A percentile compares a stretch with the other conserved stretches of the same genome.
phyloP scores from a whole-genome alignment of 1,284 basidiomycete genomes.

The Cystobasidium sp. region DNA sequence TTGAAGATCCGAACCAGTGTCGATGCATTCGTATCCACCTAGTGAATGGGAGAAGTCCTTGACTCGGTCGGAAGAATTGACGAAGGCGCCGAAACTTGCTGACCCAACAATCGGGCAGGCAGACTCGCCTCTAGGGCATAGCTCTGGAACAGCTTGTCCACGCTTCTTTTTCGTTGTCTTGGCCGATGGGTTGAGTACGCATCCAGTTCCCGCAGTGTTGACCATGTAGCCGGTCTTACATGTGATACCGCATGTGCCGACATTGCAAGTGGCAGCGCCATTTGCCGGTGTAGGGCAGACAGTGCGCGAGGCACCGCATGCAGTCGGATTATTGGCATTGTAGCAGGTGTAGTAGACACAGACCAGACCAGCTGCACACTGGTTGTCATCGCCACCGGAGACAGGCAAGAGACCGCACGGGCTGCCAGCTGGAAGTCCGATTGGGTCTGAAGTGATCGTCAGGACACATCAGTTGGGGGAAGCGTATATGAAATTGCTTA shows the following conservation, averaged over 20 bases:
- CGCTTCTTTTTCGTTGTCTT: constrained; percentile 40
- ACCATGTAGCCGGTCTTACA: constrained; percentile 44
- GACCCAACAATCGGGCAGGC: constrained; percentile 52
- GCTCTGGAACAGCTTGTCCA: constrained; percentile 23
- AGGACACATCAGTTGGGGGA: not conserved
- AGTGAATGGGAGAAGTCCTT: constrained; percentile 40
- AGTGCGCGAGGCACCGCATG: constrained; percentile 18
- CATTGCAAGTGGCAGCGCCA: constrained; percentile 44
- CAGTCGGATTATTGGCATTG: constrained; percentile 23
- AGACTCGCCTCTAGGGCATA: constrained; percentile 48
- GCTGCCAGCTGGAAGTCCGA: constrained; percentile 12
- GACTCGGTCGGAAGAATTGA: constrained; percentile 36
- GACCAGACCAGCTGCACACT: constrained; percentile 24
- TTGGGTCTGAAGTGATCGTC: not conserved
- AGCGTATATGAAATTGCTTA: not conserved
- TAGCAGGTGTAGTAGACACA: constrained; percentile 32
- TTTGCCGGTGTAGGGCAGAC: constrained; percentile 41
- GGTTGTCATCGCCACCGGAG: constrained; percentile 22
- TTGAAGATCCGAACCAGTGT: constrained; percentile 57
- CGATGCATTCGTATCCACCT: constrained; percentile 58
- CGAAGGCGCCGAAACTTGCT: constrained; percentile 42
- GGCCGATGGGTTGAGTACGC: constrained; percentile 16
- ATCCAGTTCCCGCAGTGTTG: constrained; percentile 8
- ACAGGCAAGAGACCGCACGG: not conserved
- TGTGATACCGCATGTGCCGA: constrained; percentile 39